These are phyloP conservation scores for Penicillium longicatenatum DNA, from an alignment of 495 filamentous ascomycete genomes.

Conservation along the genomic window DNA sequence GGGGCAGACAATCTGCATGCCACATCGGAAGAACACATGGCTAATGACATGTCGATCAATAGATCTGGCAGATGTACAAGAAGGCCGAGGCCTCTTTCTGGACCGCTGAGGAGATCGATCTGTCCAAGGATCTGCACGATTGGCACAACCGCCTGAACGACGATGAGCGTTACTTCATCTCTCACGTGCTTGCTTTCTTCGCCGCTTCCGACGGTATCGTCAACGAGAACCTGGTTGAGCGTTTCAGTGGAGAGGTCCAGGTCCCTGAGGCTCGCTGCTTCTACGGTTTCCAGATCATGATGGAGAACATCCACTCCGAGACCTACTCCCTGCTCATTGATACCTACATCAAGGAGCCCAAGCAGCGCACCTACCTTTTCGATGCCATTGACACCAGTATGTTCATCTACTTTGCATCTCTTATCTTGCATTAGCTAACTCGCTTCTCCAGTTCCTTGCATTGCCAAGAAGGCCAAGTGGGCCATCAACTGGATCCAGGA, in stretches of 20 bases:
- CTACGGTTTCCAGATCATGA: constrained; percentile 99
- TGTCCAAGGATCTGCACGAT: constrained; percentile 97
- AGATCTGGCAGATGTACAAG: constrained; percentile 99
- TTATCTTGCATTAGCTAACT: constrained; percentile 28
- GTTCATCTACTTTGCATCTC: constrained; percentile 22
- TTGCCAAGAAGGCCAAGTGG: constrained; percentile 98
- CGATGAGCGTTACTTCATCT: constrained; percentile 97
- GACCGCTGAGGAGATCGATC: constrained; percentile 98
- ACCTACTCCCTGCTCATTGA: constrained; percentile 99
- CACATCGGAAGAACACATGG: constrained; percentile 21
- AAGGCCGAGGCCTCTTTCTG: constrained; percentile 99
- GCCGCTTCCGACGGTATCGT: constrained; percentile 99
- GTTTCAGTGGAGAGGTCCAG: constrained; percentile 96
- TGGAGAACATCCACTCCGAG: constrained; percentile 99
- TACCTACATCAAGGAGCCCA: constrained; percentile 98
- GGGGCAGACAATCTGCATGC: constrained; percentile 15
- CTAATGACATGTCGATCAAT: constrained; percentile 20
- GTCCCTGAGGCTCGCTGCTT: constrained; percentile 98
- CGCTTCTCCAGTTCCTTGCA: constrained; percentile 72
- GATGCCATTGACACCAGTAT: constrained; percentile 97
- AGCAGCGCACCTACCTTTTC: constrained; percentile 93
- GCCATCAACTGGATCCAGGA: constrained; percentile 93
- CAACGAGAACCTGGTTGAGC: constrained; percentile 98
- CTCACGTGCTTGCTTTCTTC: constrained; percentile 98
- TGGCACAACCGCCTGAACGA: constrained; percentile 98